Percentiles rank a stretch among this genome's conserved stretches.
Conservation (phyloP, 805 yeast species). For the Candida pseudofarinosa region DNA sequence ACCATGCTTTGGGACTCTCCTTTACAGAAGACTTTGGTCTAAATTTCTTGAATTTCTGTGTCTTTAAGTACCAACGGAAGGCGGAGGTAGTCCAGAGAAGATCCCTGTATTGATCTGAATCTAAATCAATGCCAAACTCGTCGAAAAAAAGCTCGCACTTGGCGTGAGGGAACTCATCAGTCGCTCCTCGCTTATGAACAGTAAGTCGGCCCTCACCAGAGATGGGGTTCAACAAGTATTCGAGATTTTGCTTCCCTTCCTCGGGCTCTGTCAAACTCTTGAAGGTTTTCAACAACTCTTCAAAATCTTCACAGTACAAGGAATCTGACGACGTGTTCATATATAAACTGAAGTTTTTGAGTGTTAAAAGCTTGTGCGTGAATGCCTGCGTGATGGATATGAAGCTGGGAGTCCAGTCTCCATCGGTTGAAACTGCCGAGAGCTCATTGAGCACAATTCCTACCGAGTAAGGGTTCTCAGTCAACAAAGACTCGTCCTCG, state of each 20-base stretch:
- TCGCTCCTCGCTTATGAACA: conserved; percentile 73
- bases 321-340: conserved; percentile 71
- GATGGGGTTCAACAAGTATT: conserved; percentile 77
- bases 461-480: conserved; percentile 71
- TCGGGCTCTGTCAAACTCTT: conserved; percentile 39
- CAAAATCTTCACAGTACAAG: conserved; percentile 45
- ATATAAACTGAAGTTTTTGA: conserved; percentile 72
- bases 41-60: conserved; percentile 66
- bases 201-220: conserved; percentile 82
- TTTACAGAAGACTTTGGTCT: conserved; percentile 55
- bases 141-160: conserved; percentile 75
- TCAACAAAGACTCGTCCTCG: conserved; percentile 73
- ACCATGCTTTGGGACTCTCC: conserved; percentile 79
- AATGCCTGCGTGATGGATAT: conserved; percentile 63
- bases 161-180: conserved; percentile 64
- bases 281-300: conserved; percentile 46
- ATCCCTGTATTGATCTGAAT: conserved; percentile 80
- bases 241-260: conserved; percentile 21
- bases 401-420: conserved; percentile 79
- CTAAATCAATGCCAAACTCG: conserved; percentile 82
- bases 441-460: conserved; percentile 83
- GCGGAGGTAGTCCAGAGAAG: conserved; percentile 76
- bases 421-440: conserved; percentile 88
- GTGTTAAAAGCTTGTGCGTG: conserved; percentile 72
- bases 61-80: conserved; percentile 71